Base-by-base conservation (phyloP, 208 protist species). In the Strigomonas culicis region DNA sequence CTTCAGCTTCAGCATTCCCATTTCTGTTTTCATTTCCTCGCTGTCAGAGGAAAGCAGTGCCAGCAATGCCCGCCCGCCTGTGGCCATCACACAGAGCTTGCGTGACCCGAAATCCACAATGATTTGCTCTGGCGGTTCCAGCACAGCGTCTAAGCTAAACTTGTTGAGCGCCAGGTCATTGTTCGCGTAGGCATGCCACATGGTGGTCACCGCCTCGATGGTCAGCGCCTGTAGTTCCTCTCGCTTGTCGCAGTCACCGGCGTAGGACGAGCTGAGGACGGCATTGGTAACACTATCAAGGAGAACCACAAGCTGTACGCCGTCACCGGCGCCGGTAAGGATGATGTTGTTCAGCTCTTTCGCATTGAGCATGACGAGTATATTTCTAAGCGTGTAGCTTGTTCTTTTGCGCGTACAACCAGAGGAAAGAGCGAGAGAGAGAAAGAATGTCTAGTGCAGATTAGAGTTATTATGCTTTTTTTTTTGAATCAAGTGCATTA, bases 1-100 rank as follows among this genome's bases (percentile, higher is more conserved):
- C 56, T 88, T 88, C 39, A 96, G 68, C 64, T 96, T 96, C 34
- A 96, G 63, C 46, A 84, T 49, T 0, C 90, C 90, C 51, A 91
- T 82, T 55, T 87, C 78, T 24, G n/a, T n/a, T n/a, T n/a, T n/a
- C n/a, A 95, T 47, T 22, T 22, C 59, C 0, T 60, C 17, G 0
- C 74, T 30, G 34, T 58, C 63, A 0, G 49, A 43, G 1, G 78
- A 74, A 2, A 91, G 62, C 13, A 92, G 39, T 36, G 74, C 81
- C 28, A 93, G 63, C 55, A 91, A 77, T 10, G 74, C 80, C 8
- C 30, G 71, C 19, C 79, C 85, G 0, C 79, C 87, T 3, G 90
- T 86, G 15, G 80, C 77, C 80, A 93, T 92, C 61, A 80, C 77
- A 47, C 87, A 94, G 7, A 93, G 52, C 61, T 84, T 90, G 62